Evolutionary conservation across 2,329 filamentous ascomycete genomes (phyloP).

Genomic region (Fusarium tupiense): DNA sequence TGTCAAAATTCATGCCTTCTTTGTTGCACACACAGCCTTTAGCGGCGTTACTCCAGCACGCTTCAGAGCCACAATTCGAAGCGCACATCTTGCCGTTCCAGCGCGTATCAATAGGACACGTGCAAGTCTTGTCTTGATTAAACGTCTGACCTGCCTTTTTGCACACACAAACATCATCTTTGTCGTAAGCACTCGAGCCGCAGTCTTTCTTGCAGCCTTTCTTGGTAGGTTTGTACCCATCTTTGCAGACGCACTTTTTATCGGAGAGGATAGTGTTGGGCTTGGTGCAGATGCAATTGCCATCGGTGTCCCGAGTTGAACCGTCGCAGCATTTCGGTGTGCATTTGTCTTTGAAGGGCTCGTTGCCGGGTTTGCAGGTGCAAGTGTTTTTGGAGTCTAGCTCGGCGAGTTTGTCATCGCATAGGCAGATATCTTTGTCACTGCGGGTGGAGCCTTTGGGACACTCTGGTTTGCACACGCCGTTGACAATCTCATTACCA

Average conservation of each 20-base stretch:
- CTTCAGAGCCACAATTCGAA: not conserved
- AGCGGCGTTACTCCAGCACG: not conserved
- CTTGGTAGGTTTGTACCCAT: not conserved
- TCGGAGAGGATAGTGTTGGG: not conserved
- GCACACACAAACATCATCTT: not conserved
- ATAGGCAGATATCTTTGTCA: not conserved
- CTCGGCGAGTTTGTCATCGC: not conserved
- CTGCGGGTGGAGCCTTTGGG: not conserved
- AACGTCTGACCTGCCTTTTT: not conserved
- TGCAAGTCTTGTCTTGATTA: not conserved
- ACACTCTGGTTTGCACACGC: not conserved
- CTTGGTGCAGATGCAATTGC: not conserved
- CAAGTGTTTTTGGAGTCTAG: not conserved
- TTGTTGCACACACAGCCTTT: not conserved
- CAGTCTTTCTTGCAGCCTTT: not conserved
- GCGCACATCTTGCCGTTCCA: not conserved
- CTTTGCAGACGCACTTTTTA: not conserved
- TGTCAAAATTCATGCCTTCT: not conserved
- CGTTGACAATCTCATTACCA: not conserved
- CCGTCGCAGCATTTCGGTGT: not conserved
- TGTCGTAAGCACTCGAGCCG: not conserved
- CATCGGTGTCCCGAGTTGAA: not conserved
- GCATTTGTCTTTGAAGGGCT: not conserved
- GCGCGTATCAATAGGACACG: not conserved
- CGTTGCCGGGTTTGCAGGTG: not conserved